Percentiles rank a stretch among this genome's conserved stretches.
phyloP scores from a whole-genome alignment of 805 yeast species.

The Lipomyces mesembrius region DNA sequence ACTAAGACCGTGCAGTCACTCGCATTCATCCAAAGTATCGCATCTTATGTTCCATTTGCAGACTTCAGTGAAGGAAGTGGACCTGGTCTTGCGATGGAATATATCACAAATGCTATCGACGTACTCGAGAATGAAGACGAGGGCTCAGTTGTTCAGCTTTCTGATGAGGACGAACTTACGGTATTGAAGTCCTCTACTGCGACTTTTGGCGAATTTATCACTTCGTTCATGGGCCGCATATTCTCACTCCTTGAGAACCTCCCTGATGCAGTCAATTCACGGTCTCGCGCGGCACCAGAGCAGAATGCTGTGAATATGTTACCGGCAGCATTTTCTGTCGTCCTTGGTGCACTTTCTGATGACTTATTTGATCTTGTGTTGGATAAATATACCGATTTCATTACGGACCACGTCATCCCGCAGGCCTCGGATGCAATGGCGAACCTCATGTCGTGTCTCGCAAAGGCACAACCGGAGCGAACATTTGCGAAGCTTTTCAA shows the following conservation, averaged over 20 bases:
- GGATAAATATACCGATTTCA: slow-evolving; percentile 52
- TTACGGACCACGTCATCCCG: slow-evolving; percentile 62
- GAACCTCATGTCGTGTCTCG: slow-evolving; percentile 71
- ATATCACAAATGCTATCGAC: slow-evolving; percentile 67
- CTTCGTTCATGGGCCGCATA: slow-evolving; percentile 60
- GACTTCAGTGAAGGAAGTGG: slow-evolving; percentile 56
- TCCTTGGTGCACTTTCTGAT: slow-evolving; percentile 44
- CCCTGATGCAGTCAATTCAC: slow-evolving; percentile 60
- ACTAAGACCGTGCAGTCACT: slow-evolving; percentile 70
- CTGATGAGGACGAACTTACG: slow-evolving; percentile 53
- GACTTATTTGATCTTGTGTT: slow-evolving; percentile 41
- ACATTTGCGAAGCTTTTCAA: slow-evolving; percentile 54
- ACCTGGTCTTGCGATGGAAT: slow-evolving; percentile 52
- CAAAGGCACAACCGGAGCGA: slow-evolving; percentile 62
- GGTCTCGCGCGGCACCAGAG: slow-evolving; percentile 52
- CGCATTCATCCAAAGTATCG: slow-evolving; percentile 68
- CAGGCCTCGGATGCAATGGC: slow-evolving; percentile 68
- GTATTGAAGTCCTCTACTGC: slow-evolving; percentile 77
- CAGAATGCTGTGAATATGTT: slow-evolving; percentile 50
- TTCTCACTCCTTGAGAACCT: slow-evolving; percentile 69
- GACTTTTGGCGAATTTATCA: slow-evolving; percentile 65
- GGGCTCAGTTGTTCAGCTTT: slow-evolving; percentile 17
- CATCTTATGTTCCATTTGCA: slow-evolving; percentile 71
- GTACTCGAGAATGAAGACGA: slow-evolving; percentile 50
- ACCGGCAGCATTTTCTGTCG: slow-evolving; percentile 48